Evolutionary conservation across 805 yeast genomes (phyloP), one percentile per base, ranked within the genome.

Genomic region (Pichia nanzhaoensis): DNA sequence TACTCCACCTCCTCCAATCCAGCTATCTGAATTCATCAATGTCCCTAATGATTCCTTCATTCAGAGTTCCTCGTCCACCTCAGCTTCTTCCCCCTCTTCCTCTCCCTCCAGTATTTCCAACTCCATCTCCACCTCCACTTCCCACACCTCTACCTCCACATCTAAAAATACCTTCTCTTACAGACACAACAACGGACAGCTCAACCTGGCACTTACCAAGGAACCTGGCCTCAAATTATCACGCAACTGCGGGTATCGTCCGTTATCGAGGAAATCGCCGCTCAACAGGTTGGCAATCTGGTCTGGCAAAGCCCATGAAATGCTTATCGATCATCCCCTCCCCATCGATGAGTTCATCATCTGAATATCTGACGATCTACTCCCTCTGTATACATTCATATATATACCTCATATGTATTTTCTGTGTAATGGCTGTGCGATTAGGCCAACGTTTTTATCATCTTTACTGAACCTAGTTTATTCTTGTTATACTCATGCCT

Each of bases 211-310:
- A 1, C 44, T 60, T 32, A 54, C 60, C 9, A 55, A 55, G 31
- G 55, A 56, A 8, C 24, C 46, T 16, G 37, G 28, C 6, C 10
- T 10, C 10, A 10, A 39, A 18, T n/a, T 34, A 28, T n/a, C 22
- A 14, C 31, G 41, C 22, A 38, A 9, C 17, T 19, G 21, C 22
- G 16, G 16, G 41, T 46, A 43, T 9, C 47, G 41, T 20, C 35
- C n/a, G n/a, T n/a, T n/a, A n/a, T 24, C 28, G 9, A 24, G 24
- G 27, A 60, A 57, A 18, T 13, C 20, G 16, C 63, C 67, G 3
- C 42, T 63, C 34, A 63, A 62, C 35, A 59, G 53, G 38, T 51
- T 62, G 24, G 64, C 67, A 6, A 41, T 63, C 17, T 54, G 60
- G 42, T 55, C 58, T 20, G 66, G 66, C 9, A 59, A 55, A 37